These are phyloP conservation scores for Marvania coccoides DNA, from an alignment of 139 green algal genomes.

Conservation along the genomic window DNA sequence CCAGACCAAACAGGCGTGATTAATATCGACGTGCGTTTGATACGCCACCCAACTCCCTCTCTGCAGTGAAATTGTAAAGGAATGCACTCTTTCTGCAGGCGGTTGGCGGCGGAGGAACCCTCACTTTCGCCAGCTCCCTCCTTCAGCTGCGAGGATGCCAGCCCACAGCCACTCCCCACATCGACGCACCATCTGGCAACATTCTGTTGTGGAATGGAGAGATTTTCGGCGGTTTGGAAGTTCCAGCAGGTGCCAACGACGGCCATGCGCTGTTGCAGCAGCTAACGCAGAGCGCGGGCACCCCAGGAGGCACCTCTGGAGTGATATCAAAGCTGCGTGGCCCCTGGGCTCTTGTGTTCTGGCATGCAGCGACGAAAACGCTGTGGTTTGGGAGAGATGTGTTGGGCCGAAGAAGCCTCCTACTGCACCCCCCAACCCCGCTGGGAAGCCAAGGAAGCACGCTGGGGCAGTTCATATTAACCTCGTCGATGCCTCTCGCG, in stretches of 20 bases:
- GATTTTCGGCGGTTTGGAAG: constrained; percentile 48
- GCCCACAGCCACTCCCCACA: background rate
- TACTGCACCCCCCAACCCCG: constrained; percentile 42
- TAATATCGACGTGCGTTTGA: background rate
- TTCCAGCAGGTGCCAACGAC: constrained; percentile 43
- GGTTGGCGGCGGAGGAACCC: background rate
- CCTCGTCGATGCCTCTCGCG: constrained; percentile 22
- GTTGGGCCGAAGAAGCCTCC: constrained; percentile 60
- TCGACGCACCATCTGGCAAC: constrained; percentile 26
- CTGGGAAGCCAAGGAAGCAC: background rate
- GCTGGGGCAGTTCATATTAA: constrained; percentile 36
- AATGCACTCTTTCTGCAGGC: background rate
- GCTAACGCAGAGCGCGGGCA: constrained; percentile 5
- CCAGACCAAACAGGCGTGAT: background rate
- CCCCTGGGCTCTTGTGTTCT: constrained; percentile 77
- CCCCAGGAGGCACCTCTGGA: background rate
- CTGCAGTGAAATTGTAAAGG: background rate
- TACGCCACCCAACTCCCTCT: background rate
- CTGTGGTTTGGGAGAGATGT: constrained; percentile 72
- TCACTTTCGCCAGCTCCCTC: constrained; percentile 40
- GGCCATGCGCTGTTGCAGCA: constrained; percentile 30
- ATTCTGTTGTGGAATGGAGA: constrained; percentile 74
- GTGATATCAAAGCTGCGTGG: constrained; percentile 50
- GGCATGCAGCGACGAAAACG: constrained; percentile 34
- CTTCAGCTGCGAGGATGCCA: constrained; percentile 57